phyloP scores from a whole-genome alignment of 768 basidiomycete species.

The Xanthoconium stramineum region DNA sequence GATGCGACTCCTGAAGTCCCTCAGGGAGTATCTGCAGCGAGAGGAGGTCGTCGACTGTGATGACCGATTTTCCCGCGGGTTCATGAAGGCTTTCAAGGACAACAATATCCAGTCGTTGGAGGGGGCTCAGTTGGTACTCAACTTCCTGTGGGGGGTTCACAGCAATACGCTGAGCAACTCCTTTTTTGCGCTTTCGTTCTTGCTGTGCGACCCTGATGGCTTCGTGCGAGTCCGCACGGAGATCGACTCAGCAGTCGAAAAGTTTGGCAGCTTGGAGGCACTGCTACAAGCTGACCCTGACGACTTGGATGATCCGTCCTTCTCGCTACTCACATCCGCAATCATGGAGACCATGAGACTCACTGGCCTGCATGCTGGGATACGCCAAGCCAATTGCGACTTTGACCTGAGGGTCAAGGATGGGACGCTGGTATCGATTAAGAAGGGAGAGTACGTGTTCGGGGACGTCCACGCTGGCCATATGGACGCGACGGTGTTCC shows the following conservation, averaged over 20 bases:
- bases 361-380: constrained; percentile 13
- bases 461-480: constrained; percentile 17
- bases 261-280: constrained; percentile 9
- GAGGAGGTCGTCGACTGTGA: constrained; percentile 4
- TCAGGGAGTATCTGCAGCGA: constrained; percentile 14
- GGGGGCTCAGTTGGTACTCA: constrained; percentile 17
- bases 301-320: constrained; percentile 15
- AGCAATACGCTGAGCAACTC: constrained; percentile 21
- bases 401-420: constrained; percentile 12
- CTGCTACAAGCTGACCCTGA: constrained; percentile 12
- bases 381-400: constrained; percentile 17
- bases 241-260: constrained; percentile 33
- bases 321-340: constrained; percentile 22
- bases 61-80: constrained; percentile 5
- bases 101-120: constrained; percentile 16
- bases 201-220: constrained; percentile 42
- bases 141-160: constrained; percentile 21
- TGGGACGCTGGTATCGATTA: constrained; percentile 9
- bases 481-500: constrained; percentile 14
- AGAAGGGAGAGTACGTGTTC: constrained; percentile 21
- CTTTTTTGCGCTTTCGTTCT: constrained; percentile 19
- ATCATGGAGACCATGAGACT: constrained; percentile 28
- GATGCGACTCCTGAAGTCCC: constrained; percentile 2
- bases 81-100: constrained; percentile 17
- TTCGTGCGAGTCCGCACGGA: constrained; percentile 46